phyloP scores from a whole-genome alignment of 2,329 filamentous ascomycete species.

The Passalora sequoiae region DNA sequence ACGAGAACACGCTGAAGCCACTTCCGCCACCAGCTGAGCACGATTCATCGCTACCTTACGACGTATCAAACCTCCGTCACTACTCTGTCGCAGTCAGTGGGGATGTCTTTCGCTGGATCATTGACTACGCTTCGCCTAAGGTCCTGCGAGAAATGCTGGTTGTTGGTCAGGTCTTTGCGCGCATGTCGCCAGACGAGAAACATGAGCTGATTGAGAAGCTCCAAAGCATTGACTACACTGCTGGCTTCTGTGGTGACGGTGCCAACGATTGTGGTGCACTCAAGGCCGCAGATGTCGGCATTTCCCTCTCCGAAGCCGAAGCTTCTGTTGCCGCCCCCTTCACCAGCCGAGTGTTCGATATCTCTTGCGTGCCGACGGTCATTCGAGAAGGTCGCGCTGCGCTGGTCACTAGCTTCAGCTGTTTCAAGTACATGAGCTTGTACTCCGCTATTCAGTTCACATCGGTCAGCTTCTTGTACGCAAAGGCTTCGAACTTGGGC shows the following conservation, averaged over 20 bases:
- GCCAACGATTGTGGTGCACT: constrained; percentile 96
- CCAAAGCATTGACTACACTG: constrained; percentile 91
- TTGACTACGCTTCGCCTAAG: constrained; percentile 82
- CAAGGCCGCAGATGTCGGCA: constrained; percentile 95
- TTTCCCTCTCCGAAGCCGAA: constrained; percentile 94
- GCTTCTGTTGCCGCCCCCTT: constrained; percentile 98
- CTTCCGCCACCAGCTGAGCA: constrained; percentile 62
- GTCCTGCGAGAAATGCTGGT: constrained; percentile 83
- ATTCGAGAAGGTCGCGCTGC: constrained; percentile 91
- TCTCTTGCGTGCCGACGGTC: constrained; percentile 87
- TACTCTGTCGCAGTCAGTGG: constrained; percentile 87
- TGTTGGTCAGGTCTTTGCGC: constrained; percentile 85
- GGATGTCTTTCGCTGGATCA: constrained; percentile 92
- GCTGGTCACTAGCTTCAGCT: constrained; percentile 96
- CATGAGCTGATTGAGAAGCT: constrained; percentile 96
- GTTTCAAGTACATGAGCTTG: constrained; percentile 99
- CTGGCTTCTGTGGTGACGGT: constrained; percentile 93
- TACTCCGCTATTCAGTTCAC: constrained; percentile 99
- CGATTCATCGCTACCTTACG: constrained; percentile 80
- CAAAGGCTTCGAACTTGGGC: constrained; percentile 85
- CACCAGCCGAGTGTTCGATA: constrained; percentile 91
- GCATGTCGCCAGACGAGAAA: constrained; percentile 99
- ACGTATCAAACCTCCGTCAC: constrained; percentile 73
- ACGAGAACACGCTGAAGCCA: constrained; percentile 77
- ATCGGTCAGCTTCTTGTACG: constrained; percentile 92